These are phyloP conservation scores for Populus trichocarpa DNA, from an alignment of 441 rosid species.

Conservation along the genomic window DNA sequence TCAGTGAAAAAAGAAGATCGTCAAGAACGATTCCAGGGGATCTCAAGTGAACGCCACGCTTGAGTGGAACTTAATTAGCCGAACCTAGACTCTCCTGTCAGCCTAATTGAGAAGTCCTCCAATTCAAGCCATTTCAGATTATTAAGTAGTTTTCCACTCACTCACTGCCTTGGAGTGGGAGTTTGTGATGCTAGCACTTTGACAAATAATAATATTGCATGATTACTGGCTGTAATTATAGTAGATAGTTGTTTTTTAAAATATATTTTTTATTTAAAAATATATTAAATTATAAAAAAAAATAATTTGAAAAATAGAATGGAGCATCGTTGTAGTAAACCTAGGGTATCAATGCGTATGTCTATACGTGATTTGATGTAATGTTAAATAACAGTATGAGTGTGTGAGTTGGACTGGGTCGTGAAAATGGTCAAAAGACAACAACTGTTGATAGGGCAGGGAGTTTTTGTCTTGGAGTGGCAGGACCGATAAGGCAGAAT, in stretches of 20 bases:
- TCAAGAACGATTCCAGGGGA: neutral
- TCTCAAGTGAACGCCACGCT: neutral
- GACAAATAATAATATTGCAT: neutral
- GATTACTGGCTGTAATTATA: too few species aligned
- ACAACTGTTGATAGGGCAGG: conserved; percentile 9
- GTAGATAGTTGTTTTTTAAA: too few species aligned
- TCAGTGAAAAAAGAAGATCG: neutral
- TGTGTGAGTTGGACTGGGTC: conserved; percentile 15
- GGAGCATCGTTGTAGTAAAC: too few species aligned
- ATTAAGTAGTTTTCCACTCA: neutral
- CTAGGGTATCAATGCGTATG: too few species aligned
- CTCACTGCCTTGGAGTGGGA: neutral
- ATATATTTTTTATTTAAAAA: too few species aligned
- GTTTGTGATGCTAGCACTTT: neutral
- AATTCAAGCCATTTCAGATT: too few species aligned
- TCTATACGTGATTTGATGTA: too few species aligned
- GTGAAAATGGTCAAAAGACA: conserved; percentile 18
- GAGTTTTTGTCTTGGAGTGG: conserved; percentile 28
- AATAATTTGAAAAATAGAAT: too few species aligned
- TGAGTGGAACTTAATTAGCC: neutral
- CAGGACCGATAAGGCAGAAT: conserved; percentile 37
- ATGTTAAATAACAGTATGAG: too few species aligned
- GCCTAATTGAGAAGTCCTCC: neutral
- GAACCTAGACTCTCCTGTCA: neutral
- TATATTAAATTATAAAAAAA: too few species aligned